These are phyloP conservation scores for Xylariomycetidae sp. DNA, from an alignment of 2,329 filamentous ascomycete genomes.

Conservation along the genomic window DNA sequence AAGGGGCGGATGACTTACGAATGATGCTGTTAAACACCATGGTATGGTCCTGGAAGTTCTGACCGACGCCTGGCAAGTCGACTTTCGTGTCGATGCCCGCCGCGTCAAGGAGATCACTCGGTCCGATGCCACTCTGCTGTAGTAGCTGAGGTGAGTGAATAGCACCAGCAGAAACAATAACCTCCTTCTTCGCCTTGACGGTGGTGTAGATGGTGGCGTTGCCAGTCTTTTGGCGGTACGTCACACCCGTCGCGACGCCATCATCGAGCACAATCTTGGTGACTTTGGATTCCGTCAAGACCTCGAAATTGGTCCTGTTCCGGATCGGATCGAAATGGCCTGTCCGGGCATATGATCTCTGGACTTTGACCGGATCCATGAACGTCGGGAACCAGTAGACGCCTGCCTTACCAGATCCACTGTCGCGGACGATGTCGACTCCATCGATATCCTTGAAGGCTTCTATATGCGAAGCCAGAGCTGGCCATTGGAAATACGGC, in stretches of 20 bases:
- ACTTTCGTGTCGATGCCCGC: conserved; percentile 35
- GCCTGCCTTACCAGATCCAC: conserved; percentile 32
- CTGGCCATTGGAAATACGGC: conserved; percentile 33
- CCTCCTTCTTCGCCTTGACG: conserved; percentile 30
- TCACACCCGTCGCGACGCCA: conserved; percentile 24
- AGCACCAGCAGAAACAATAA: conserved; percentile 37
- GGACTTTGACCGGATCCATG: conserved; percentile 30
- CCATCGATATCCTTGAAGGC: conserved; percentile 33
- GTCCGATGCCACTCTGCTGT: conserved; percentile 32
- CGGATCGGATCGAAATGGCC: conserved; percentile 28
- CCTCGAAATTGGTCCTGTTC: conserved; percentile 26
- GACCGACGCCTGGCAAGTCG: conserved; percentile 40
- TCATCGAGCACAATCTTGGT: conserved; percentile 23
- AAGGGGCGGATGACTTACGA: no score
- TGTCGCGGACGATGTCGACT: conserved; percentile 32
- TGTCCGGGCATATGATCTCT: conserved; percentile 33
- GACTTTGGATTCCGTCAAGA: conserved; percentile 25
- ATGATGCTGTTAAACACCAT: conserved; percentile 22
- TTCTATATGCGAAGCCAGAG: conserved; percentile 25
- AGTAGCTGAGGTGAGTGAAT: conserved; percentile 33
- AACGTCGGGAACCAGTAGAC: conserved; percentile 38
- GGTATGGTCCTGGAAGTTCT: conserved; percentile 43
- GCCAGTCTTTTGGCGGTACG: conserved; percentile 16
- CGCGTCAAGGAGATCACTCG: conserved; percentile 34
- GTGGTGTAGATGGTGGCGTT: conserved; percentile 14